Conservation (phyloP, 148 eudicot species). For the Arbutus unedo region DNA sequence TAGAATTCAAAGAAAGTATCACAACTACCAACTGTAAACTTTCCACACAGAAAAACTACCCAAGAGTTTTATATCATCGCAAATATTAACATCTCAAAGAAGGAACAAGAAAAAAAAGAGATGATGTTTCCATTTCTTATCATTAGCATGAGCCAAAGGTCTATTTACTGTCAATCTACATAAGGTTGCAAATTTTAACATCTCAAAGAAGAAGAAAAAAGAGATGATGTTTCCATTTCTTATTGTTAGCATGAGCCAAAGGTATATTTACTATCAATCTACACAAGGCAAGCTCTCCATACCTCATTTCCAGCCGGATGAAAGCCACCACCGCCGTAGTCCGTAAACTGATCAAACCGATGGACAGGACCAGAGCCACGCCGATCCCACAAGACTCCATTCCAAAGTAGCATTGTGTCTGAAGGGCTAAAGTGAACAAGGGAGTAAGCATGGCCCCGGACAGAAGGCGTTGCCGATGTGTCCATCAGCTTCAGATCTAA, state of each 20-base stretch:
- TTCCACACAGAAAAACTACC: neutral
- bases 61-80: neutral
- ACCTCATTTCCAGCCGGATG: conserved; percentile 99
- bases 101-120: neutral
- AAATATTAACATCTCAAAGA: neutral
- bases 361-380: conserved; percentile 59
- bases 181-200: neutral
- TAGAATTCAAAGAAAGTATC: neutral
- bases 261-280: neutral
- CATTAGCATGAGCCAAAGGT: neutral
- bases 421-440: conserved; percentile 82
- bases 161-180: neutral
- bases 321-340: conserved; percentile 96
- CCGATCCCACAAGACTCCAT: conserved; percentile 93
- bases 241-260: neutral
- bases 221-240: neutral
- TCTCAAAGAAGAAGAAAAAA: too few relatives aligned
- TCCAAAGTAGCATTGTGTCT: conserved; percentile 84
- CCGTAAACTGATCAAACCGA: conserved; percentile 89
- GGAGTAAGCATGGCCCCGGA: conserved; percentile 65
- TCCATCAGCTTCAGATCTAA: conserved; percentile 68
- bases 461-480: conserved; percentile 42
- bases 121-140: neutral
- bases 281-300: conserved; percentile 14
- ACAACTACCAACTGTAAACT: neutral